Percentiles rank a stretch among this genome's conserved stretches.
phyloP scores from a whole-genome alignment of 169 alveolate genomes.

The Cryptosporidium baileyi region DNA sequence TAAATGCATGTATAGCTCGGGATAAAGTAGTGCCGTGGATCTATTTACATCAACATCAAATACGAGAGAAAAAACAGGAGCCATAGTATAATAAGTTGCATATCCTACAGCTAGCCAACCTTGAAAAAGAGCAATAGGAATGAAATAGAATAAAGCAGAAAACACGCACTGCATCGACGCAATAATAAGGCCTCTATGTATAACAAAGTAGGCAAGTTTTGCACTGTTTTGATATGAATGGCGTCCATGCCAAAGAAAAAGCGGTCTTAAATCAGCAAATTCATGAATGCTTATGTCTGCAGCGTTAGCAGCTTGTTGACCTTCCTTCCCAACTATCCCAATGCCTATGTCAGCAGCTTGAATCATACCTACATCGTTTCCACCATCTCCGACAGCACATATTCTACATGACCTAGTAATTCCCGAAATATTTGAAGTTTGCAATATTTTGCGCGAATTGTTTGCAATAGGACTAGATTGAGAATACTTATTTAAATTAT shows the following conservation, averaged over 20 bases:
- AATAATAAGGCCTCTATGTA: constrained; percentile 95
- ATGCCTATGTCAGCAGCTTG: constrained; percentile 93
- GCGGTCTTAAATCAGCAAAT: constrained; percentile 88
- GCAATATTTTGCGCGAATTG: background rate
- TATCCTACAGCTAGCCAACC: constrained; percentile 98
- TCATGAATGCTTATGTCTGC: constrained; percentile 95
- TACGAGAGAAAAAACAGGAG: constrained; percentile 94
- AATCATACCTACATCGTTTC: constrained; percentile 99
- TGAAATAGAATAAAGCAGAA: constrained; percentile 88
- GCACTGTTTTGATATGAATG: constrained; percentile 92
- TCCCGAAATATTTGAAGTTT: constrained; percentile 3
- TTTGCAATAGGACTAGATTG: background rate
- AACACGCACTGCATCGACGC: constrained; percentile 92
- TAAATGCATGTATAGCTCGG: constrained; percentile 92
- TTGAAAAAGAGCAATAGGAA: constrained; percentile 94
- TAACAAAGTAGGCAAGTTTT: constrained; percentile 91
- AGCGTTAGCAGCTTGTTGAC: constrained; percentile 95
- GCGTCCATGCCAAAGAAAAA: constrained; percentile 97
- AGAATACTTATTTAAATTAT: background rate
- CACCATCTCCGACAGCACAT: constrained; percentile 99
- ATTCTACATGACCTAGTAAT: constrained; percentile 77
- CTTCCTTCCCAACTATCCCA: constrained; percentile 97
- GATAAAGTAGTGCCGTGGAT: constrained; percentile 87
- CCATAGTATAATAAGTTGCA: constrained; percentile 93
- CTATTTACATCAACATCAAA: constrained; percentile 90